These are phyloP conservation scores for Melanomma pulvis-pyrius DNA, from an alignment of 495 filamentous ascomycete genomes.

Conservation along the genomic window DNA sequence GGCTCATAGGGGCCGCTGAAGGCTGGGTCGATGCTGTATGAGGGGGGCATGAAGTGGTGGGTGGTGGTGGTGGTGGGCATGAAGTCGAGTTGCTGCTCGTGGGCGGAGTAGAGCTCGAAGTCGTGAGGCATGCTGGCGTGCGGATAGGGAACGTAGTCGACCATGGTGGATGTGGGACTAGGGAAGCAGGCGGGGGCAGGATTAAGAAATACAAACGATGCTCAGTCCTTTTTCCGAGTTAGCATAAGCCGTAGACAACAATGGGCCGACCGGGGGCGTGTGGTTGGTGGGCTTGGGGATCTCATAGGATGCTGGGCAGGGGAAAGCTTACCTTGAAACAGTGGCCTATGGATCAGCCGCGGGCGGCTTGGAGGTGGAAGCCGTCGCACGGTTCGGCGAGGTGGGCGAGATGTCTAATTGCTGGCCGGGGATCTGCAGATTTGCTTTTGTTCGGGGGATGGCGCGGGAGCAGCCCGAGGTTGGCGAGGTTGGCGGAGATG, in stretches of 20 bases:
- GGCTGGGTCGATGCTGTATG: conserved; percentile 29
- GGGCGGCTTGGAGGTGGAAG: conserved; percentile 5
- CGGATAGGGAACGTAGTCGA: conserved; percentile 31
- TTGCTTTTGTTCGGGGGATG: conserved; percentile 11
- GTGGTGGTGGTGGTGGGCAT: conserved; percentile 29
- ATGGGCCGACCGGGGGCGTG: conserved; percentile 7
- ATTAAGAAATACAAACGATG: conserved; percentile 13
- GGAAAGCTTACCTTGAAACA: conserved; percentile 34
- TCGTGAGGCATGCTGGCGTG: conserved; percentile 37
- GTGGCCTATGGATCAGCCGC: conserved; percentile 3
- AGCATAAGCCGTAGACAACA: conserved; percentile 25
- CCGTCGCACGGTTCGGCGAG: conserved; percentile 29
- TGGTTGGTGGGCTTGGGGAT: conserved; percentile 21
- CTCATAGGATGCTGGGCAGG: conserved; percentile 28
- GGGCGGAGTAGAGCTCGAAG: conserved; percentile 38
- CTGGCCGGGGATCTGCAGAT: conserved; percentile 3
- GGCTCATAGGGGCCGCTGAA: conserved; percentile 30
- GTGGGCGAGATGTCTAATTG: not conserved
- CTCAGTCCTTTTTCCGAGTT: conserved; percentile 22
- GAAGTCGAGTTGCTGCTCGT: conserved; percentile 33
- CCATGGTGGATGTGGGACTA: conserved; percentile 16
- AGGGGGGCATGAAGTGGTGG: conserved; percentile 30
- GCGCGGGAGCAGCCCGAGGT: conserved; percentile 1
- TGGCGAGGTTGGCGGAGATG: conserved; percentile 3
- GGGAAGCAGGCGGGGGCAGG: conserved; percentile 2